Base-by-base conservation (phyloP, 2,329 filamentous ascomycete species). In the Phialophora tarda region DNA sequence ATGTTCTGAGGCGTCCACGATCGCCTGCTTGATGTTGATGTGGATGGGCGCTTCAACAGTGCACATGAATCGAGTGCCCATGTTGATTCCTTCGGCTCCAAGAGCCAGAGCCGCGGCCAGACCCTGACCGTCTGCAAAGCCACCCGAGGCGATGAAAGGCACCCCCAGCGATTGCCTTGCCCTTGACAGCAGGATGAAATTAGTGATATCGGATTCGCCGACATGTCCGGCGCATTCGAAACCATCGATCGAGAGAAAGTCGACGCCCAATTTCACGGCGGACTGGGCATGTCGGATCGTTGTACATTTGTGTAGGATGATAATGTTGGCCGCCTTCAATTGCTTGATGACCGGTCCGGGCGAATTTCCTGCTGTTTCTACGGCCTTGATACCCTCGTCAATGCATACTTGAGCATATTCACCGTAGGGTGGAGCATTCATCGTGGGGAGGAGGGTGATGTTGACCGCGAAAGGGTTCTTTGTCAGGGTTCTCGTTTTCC, bases 41-140 rank as follows among this genome's bases (percentile, higher is more conserved):
- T 99, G 95, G 70, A 99, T 91, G 0, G 95, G 95, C 17, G 93
- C 89, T 80, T 98, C 95, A 53, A 94, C 84, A 0, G 95, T 98
- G 82, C 91, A 94, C 91, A 99, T 96, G 83, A 98, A 99, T 50
- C 95, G 85, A 10, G 95, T 99, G 65, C 95, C 95, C 95, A 99
- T 99, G 81, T 99, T 99, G 81, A 98, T 89, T 69, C 95, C 95
- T 77, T 92, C 91, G 0, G 95, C 95, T 41, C 95, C 95, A 12
- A 99, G 85, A 48, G 90, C 89, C 73, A 99, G 83, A 7, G 95
- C 95, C 1, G 94, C 95, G 0, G 95, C 95, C 23, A 99, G 85
- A 3, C 95, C 95, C 74, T 96, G 88, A 0, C 95, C 95, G 77
- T 99, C 95, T 12, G 93, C 94, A 76, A 99, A 98, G 1, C 95